These are phyloP conservation scores for Vigna radiata DNA, from an alignment of 306 rosid species.

Conservation along the genomic window DNA sequence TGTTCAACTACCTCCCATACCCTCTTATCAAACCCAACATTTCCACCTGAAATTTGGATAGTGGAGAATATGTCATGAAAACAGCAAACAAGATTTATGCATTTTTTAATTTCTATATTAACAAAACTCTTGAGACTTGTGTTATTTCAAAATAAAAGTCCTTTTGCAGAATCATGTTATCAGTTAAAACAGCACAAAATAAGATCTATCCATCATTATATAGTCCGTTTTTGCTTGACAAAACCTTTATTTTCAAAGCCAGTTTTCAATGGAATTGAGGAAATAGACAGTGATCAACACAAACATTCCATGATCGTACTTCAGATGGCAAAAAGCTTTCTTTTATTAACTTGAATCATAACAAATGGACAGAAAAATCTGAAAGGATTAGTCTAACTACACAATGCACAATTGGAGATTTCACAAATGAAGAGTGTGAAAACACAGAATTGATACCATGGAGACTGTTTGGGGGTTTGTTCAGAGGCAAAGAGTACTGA, in stretches of 20 bases:
- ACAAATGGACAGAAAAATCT: background rate
- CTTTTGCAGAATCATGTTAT: slow-evolving; percentile 30
- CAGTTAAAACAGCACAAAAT: background rate
- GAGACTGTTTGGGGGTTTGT: slow-evolving; percentile 90
- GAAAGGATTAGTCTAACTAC: slow-evolving; percentile 9
- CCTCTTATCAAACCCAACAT: slow-evolving; percentile 83
- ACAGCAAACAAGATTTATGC: slow-evolving; percentile 12
- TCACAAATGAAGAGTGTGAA: slow-evolving; percentile 13
- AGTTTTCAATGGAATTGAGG: slow-evolving; percentile 15
- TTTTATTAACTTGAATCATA: background rate
- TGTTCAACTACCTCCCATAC: slow-evolving; percentile 81
- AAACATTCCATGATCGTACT: background rate
- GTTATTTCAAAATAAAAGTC: slow-evolving; percentile 4
- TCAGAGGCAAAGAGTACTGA: slow-evolving; percentile 75
- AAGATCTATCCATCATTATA: background rate
- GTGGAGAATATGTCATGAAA: no score
- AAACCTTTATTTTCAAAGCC: slow-evolving; percentile 4
- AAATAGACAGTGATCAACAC: background rate
- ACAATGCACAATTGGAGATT: background rate
- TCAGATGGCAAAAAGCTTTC: background rate
- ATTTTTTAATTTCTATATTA: slow-evolving; percentile 7
- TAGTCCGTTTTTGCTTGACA: slow-evolving; percentile 5
- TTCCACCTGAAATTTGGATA: slow-evolving; percentile 73
- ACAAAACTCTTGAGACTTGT: background rate
- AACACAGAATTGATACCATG: slow-evolving; percentile 70